Base-by-base conservation (phyloP, 1,284 basidiomycete genomes). In the Porogramme epimiltina region DNA sequence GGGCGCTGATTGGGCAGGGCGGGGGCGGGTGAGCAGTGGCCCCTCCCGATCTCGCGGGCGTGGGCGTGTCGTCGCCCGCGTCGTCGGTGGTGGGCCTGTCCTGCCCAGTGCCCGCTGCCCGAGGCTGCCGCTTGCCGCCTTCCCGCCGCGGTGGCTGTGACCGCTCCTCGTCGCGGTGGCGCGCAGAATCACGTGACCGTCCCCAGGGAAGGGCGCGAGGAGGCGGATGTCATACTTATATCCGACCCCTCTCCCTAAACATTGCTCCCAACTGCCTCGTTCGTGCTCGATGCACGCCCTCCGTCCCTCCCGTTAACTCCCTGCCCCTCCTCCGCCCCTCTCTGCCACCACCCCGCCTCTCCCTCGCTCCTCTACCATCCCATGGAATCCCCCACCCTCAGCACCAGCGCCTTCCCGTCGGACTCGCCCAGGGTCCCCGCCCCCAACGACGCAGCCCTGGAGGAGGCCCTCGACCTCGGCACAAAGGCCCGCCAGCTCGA, bases 401-500 rank as follows among this genome's bases (percentile, higher is more conserved):
- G 47, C 24, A 40, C 42, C 47, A 47, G n/a, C n/a, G n/a, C n/a
- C n/a, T n/a, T n/a, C n/a, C n/a, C n/a, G n/a, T n/a, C n/a, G n/a
- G n/a, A n/a, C n/a, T n/a, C n/a, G n/a, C n/a, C 28, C 28, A 13
- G 13, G 28, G 8, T 45, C 19, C 39, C 45, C 10, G 34, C 47
- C 15, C 28, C 42, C 18, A 41, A 25, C 33, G 44, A 53, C 36
- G 37, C 48, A 22, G 31, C 18, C 1, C 43, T 55, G 34, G 47
- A 48, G 4, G 57, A 59, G 24, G 57, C 54, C 16, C 37, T 45
- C 15, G 41, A 61, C 19, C 51, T 63, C 15, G 47, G 54, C 40
- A 52, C 57, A 20, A 48, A 63, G 40, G 68, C 62, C 3, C 50
- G 60, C n/a, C 46, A 46, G 22, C 61, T 64, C 44, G 60, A 59